Evolutionary conservation across 140 eudicot species (phyloP).

Genomic region (Ambrosia hybrid): DNA sequence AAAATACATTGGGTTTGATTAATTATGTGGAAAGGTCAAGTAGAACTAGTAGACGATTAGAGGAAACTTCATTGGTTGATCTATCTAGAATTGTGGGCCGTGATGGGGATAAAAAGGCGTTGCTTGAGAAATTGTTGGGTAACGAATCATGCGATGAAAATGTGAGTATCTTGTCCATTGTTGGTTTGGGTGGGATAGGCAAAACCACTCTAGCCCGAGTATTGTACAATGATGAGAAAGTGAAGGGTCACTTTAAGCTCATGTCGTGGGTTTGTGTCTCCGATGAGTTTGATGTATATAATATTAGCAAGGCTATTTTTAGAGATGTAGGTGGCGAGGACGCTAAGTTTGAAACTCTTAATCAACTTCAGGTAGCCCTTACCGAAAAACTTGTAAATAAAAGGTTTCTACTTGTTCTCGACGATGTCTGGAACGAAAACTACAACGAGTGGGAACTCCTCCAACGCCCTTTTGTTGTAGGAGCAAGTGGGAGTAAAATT

Average conservation of each 20-base stretch:
- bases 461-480: conserved; percentile 25
- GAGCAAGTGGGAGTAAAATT: conserved; percentile 42
- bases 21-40: conserved; percentile 6
- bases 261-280: conserved; percentile 45
- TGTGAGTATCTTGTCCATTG: conserved; percentile 27
- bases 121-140: conserved; percentile 23
- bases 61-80: conserved; percentile 33
- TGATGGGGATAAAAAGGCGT: conserved; percentile 37
- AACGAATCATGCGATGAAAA: conserved; percentile 1
- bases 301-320: conserved; percentile 30
- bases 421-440: conserved; percentile 51
- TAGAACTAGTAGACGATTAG: conserved; percentile 10
- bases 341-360: not conserved
- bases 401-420: conserved; percentile 47
- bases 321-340: conserved; percentile 18
- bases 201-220: conserved; percentile 57
- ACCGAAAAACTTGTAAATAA: conserved; percentile 17
- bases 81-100: conserved; percentile 38
- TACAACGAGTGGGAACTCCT: conserved; percentile 34
- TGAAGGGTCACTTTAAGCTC: conserved; percentile 31
- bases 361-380: conserved; percentile 35
- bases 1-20: conserved; percentile 19
- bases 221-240: conserved; percentile 39
- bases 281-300: conserved; percentile 32
- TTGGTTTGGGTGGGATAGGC: conserved; percentile 54